Evolutionary conservation across 169 alveolate genomes (phyloP), one percentile per base, ranked within the genome.

Genomic region (Blepharisma undulans): DNA sequence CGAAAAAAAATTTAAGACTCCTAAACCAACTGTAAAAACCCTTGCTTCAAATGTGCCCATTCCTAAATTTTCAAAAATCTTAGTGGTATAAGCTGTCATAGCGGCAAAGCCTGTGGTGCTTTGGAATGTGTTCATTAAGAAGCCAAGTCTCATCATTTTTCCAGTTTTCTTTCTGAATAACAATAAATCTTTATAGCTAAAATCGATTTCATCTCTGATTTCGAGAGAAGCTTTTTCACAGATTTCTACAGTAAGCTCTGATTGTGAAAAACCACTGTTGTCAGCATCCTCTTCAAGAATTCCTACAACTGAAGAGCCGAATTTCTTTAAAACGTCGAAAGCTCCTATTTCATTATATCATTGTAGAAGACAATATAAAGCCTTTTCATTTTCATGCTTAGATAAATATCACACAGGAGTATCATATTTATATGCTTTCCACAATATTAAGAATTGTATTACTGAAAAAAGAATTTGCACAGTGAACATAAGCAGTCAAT

Each of bases 141-240:
- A 84, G 78, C 89, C 89, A n/a, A 84, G 33, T 36, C 89, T 84
- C 78, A 84, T 32, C 79, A 84, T 33, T 84, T 84, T 84, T 1
- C 81, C 34, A 0, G 27, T 22, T 4, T 79, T 79, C 33, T 74
- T 22, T 74, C 33, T 74, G 80, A 74, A 74, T 5, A 74, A 18
- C 10, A 74, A 29, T 29, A 74, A 74, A 5, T 74, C 80, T 18
- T 25, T 25, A 29, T 74, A 74, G 18, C 48, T 25, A 74, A 29
- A 29, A 29, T 74, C 80, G 7, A 25, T 22, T 74, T 74, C 80
- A 18, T 48, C 66, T 48, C 66, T 48, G 7, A 48, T 48, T 48
- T 48, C 66, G 12, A 48, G 66, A 48, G 66, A 48, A 48, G 66
- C 66, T 48, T 48, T 48, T 48, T 48, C 66, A 48, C 66, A 48